Evolutionary conservation across 441 rosid species (phyloP), one percentile per base, ranked within the genome.

Genomic region (Cnidoscolus chayamansa): DNA sequence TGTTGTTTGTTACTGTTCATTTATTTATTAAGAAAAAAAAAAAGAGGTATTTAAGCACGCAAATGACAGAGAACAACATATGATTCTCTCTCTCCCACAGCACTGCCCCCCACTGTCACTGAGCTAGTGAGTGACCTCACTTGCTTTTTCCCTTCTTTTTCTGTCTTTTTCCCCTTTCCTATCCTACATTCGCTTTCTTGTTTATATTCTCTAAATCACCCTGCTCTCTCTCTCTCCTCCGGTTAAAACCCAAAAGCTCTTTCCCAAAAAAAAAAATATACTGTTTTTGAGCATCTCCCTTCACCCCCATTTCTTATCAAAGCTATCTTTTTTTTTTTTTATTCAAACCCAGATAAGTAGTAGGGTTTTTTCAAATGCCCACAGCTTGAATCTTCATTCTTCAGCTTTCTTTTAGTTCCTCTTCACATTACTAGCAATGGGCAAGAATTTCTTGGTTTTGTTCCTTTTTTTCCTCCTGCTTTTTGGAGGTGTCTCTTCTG

Each of bases 401-500:
- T 64, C 1, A 64, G 67, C 58, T 55, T 63, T 61, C 40, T 20
- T 63, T 59, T 67, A 37, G 64, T 71, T 56, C 66, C 61, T 49
- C 40, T 75, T 74, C 10, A 40, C 53, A 71, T 45, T 68, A 31
- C 48, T 20, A 78, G 74, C 69, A 76, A 84, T 80, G 78, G 75
- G 76, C 67, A 87, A 75, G 76, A 74, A 78, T 72, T 81, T 78
- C 79, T 59, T 80, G 78, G 73, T 83, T 74, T 77, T 84, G 77
- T 76, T 81, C 68, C 49, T 88, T 65, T 47, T 75, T 65, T 69
- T 90, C 77, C 66, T 87, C 68, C 75, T 90, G 55, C 60, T 88
- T 65, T 76, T 83, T 62, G 88, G 81, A 20, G 82, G 68, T 68
- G 90, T 81, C 62, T 77, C 93, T 72, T 79, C 91, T 32, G 93